phyloP scores from a whole-genome alignment of 2,329 filamentous ascomycete genomes.

The Botrytis porri region DNA sequence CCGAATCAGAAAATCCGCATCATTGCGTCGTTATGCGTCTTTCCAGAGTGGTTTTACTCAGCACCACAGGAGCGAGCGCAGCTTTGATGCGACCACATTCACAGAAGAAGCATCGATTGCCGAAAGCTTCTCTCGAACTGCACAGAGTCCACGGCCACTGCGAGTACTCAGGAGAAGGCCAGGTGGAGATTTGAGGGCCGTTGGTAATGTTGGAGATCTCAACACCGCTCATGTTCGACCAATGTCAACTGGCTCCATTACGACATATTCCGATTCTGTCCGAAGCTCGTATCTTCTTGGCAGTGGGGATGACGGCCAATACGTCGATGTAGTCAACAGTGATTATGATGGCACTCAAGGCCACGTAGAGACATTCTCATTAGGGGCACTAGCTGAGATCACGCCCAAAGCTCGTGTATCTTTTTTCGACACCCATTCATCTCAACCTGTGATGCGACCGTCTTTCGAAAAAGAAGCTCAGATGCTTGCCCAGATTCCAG shows the following conservation, averaged over 20 bases:
- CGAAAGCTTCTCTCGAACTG: constrained; percentile 45
- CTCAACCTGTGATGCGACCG: constrained; percentile 60
- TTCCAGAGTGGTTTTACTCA: constrained; percentile 55
- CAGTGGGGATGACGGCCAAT: constrained; percentile 43
- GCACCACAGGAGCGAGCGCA: constrained; percentile 50
- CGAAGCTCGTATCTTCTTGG: constrained; percentile 52
- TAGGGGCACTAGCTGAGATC: constrained; percentile 56
- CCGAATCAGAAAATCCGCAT: constrained; percentile 50
- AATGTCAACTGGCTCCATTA: constrained; percentile 57
- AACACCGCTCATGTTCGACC: constrained; percentile 49
- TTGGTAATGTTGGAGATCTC: constrained; percentile 61
- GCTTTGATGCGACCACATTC: constrained; percentile 59
- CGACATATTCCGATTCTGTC: constrained; percentile 58
- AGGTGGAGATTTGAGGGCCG: constrained; percentile 71
- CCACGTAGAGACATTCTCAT: constrained; percentile 51
- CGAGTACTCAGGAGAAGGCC: constrained; percentile 68
- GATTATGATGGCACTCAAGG: constrained; percentile 41
- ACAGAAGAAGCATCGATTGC: constrained; percentile 50
- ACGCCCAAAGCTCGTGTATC: constrained; percentile 49
- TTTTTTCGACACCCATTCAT: constrained; percentile 60
- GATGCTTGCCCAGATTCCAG: constrained; percentile 81
- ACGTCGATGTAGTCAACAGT: constrained; percentile 46
- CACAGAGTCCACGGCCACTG: constrained; percentile 50
- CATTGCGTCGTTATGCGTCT: constrained; percentile 56
- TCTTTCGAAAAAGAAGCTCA: constrained; percentile 90